Evolutionary conservation across 2,329 filamentous ascomycete species (phyloP).

Genomic region (Aspergillus sp.): DNA sequence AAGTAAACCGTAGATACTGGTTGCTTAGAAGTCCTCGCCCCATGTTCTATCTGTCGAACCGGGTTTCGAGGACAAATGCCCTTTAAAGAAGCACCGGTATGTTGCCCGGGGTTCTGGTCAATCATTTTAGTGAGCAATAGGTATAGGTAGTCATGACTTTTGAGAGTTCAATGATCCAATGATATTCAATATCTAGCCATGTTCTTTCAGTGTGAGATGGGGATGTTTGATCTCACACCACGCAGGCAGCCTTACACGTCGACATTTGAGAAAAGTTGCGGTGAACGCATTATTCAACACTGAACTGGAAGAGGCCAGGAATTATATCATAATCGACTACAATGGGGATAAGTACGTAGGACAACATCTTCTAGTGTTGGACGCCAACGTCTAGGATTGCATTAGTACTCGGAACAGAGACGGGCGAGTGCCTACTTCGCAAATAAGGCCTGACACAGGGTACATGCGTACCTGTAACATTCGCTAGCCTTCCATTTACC

Average conservation of each 20-base stretch:
- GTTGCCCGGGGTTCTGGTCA: too few species aligned
- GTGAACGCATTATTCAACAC: neutral
- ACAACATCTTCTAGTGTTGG: conserved; percentile 1
- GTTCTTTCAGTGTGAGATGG: too few species aligned
- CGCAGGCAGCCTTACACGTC: neutral
- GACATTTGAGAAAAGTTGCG: conserved; percentile 6
- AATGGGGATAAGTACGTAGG: neutral
- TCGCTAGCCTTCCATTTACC: neutral
- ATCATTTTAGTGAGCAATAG: too few species aligned
- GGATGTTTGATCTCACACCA: too few species aligned
- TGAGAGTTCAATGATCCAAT: too few species aligned
- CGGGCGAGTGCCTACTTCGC: neutral
- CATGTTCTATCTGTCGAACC: too few species aligned
- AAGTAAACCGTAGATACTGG: neutral
- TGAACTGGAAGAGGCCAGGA: neutral
- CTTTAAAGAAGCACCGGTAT: too few species aligned
- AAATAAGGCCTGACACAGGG: neutral
- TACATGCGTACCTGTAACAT: conserved; percentile 2
- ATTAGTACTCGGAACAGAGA: conserved; percentile 5
- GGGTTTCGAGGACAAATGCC: too few species aligned
- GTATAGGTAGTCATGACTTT: too few species aligned
- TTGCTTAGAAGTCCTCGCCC: neutral
- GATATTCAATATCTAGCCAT: too few species aligned
- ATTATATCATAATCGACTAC: neutral
- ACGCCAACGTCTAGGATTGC: neutral